Evolutionary conservation across 1,284 basidiomycete genomes (phyloP), one percentile per base, ranked within the genome.

Genomic region (Pterula multifida): DNA sequence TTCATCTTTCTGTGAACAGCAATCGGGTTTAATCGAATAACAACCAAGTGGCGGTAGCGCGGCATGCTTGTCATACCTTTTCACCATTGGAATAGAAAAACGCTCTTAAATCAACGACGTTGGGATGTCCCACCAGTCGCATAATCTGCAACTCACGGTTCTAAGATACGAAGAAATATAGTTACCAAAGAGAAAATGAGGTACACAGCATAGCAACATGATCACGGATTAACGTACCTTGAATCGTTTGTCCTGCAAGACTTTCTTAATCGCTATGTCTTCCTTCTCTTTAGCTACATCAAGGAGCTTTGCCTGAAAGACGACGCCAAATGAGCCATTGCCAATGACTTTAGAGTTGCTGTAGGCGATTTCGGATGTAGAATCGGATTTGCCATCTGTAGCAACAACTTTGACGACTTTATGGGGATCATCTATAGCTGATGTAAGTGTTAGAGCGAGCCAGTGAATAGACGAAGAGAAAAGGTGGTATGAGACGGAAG

Each of bases 71-170:
- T 47, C 72, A 56, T 58, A 90, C 93, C 90, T 98, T 98, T 73
- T 98, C 96, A 52, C 95, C 95, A 63, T 94, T 97, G 50, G 95
- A 94, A 69, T 99, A 98, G 75, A 98, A 99, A 72, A 96, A 99
- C 2, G 94, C 93, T 61, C 90, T 88, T 57, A 99, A 81, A 63
- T 98, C 95, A 60, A 96, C 92, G 42, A 98, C 95, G 64, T 98
- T 98, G 49, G 96, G 96, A 72, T 98, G 95, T 57, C 81, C 82
- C 49, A 98, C 92, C 50, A 98, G 84, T 61, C 94, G 81, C 95
- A 99, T 99, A 68, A 99, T 98, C 73, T 98, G 96, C 52, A 99
- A 77, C 71, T 99, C 95, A 63, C 95, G 95, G 73, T 98, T 98
- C 95, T 97, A 64, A 56, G 51, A 42, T 49, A 50, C 32, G 48